Evolutionary conservation across 352 stramenopile genomes (phyloP).

Genomic region (Globisporangium spinosum): DNA sequence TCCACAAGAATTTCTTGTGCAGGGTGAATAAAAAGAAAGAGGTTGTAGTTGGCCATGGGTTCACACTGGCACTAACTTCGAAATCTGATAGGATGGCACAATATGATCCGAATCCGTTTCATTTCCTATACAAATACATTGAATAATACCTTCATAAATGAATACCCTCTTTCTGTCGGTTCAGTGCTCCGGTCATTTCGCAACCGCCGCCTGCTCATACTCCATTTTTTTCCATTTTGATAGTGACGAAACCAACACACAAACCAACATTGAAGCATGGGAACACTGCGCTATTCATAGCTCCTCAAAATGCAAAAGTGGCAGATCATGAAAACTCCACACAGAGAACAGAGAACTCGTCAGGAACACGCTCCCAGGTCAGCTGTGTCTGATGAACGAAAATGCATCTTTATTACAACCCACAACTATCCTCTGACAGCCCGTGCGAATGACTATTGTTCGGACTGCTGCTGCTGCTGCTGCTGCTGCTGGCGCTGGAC

Average conservation of each 20-base stretch:
- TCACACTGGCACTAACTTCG: conserved; percentile 2
- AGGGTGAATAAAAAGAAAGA: not conserved
- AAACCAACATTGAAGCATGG: no score
- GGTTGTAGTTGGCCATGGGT: not conserved
- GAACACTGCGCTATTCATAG: not conserved
- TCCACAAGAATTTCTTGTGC: not conserved
- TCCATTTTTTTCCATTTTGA: not conserved
- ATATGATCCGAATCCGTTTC: not conserved
- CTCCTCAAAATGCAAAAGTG: not conserved
- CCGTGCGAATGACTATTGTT: not conserved
- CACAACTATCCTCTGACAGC: not conserved
- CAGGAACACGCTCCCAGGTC: not conserved
- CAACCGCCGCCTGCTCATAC: not conserved
- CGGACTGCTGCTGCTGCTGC: not conserved
- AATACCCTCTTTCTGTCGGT: not conserved
- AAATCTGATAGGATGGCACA: not conserved
- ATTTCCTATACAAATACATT: not conserved
- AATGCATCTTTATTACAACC: not conserved
- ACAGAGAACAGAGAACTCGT: not conserved
- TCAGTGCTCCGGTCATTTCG: not conserved
- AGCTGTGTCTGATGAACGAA: not conserved
- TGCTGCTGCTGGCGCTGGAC: not conserved
- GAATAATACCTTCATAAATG: not conserved
- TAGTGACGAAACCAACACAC: conserved; percentile 6
- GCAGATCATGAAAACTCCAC: not conserved